phyloP scores from a whole-genome alignment of 2,329 filamentous ascomycete genomes.

The Sporothrix euskadiensis region DNA sequence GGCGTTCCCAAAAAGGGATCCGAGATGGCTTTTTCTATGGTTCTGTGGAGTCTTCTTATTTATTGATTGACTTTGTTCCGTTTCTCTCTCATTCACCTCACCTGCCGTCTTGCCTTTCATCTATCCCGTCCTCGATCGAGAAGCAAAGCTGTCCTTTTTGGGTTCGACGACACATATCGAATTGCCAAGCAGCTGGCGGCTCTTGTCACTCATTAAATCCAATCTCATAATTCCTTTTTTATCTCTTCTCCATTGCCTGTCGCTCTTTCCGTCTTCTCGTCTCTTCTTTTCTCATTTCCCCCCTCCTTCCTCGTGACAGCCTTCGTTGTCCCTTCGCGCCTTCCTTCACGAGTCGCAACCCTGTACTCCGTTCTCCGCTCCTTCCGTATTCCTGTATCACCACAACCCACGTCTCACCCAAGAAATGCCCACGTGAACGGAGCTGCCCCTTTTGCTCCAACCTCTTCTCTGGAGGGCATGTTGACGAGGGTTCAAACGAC shows the following conservation, averaged over 20 bases:
- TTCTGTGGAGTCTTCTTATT: background rate
- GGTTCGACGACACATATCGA: background rate
- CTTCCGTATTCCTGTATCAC: background rate
- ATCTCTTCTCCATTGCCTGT: background rate
- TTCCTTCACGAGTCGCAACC: background rate
- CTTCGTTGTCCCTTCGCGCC: background rate
- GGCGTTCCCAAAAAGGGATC: background rate
- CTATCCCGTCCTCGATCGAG: background rate
- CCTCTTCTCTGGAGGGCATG: constrained; percentile 1
- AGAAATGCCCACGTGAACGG: constrained; percentile 8
- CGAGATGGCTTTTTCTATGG: background rate
- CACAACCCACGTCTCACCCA: background rate
- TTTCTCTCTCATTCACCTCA: background rate
- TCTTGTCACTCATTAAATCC: background rate
- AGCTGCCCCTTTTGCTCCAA: background rate
- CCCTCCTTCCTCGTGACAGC: background rate
- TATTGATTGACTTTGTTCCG: background rate
- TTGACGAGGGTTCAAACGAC: background rate
- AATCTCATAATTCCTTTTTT: background rate
- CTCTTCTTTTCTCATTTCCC: background rate
- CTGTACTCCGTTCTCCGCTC: background rate
- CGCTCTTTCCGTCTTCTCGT: background rate
- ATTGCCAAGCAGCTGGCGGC: background rate
- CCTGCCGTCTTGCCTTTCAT: background rate
- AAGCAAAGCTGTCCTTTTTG: constrained; percentile 12